Conservation (phyloP, 768 basidiomycete species). For the Amanita subjunquillea region DNA sequence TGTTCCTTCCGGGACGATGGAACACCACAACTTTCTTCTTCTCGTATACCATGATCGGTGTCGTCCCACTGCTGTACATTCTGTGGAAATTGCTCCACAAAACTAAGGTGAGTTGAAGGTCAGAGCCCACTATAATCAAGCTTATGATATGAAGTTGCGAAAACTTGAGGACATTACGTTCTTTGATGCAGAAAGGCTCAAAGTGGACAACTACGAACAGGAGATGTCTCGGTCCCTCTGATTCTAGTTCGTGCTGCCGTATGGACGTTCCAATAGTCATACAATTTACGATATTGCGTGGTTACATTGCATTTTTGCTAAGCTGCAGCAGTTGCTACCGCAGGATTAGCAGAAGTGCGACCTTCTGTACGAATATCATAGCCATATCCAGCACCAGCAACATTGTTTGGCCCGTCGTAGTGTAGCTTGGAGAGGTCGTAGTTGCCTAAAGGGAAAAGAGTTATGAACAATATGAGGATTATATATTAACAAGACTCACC, state of each 20-base stretch:
- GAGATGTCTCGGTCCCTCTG: slow-evolving; percentile 5
- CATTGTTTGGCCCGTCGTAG: slow-evolving; percentile 76
- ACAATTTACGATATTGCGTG: too few relatives aligned
- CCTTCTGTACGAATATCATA: slow-evolving; percentile 65
- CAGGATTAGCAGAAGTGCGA: slow-evolving; percentile 41
- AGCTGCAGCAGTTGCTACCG: slow-evolving; percentile 13
- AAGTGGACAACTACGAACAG: slow-evolving; percentile 34
- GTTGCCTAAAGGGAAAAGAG: slow-evolving; percentile 48
- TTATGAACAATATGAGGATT: neutral
- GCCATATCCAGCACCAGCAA: slow-evolving; percentile 64
- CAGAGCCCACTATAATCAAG: neutral
- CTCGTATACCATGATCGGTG: slow-evolving; percentile 35
- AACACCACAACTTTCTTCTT: slow-evolving; percentile 37
- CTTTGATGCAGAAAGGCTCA: slow-evolving; percentile 32
- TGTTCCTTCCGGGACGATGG: slow-evolving; percentile 44
- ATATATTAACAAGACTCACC: slow-evolving; percentile 38
- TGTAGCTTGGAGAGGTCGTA: slow-evolving; percentile 88
- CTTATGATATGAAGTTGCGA: slow-evolving; percentile 25
- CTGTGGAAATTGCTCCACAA: slow-evolving; percentile 34
- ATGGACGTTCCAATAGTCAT: too few relatives aligned
- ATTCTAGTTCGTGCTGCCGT: neutral
- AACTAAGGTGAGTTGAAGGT: slow-evolving; percentile 22
- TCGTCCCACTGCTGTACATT: slow-evolving; percentile 31
- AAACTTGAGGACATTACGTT: slow-evolving; percentile 27
- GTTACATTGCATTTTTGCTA: neutral